Conservation (phyloP, 202 grass and related monocot species). For the Musa balbisiana region DNA sequence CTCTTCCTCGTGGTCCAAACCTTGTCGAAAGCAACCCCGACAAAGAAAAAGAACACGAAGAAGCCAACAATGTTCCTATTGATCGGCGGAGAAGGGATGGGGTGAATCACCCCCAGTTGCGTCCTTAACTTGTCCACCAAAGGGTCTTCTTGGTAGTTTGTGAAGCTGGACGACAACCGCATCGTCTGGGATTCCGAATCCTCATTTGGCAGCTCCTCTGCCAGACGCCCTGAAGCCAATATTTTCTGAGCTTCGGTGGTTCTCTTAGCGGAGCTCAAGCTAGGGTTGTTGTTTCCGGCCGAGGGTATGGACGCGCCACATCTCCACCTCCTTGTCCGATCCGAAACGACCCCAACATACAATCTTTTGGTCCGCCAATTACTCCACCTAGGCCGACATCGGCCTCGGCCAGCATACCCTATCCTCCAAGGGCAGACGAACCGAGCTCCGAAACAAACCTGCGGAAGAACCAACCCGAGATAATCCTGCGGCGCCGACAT, state of each 20-base stretch:
- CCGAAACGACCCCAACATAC: not conserved
- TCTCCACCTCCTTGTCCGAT: not conserved
- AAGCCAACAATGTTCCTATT: slow-evolving; percentile 63
- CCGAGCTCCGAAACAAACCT: not conserved
- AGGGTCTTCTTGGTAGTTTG: slow-evolving; percentile 51
- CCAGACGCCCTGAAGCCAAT: slow-evolving; percentile 2
- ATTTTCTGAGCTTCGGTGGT: slow-evolving; percentile 12
- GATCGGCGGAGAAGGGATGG: slow-evolving; percentile 62
- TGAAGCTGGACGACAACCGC: slow-evolving; percentile 26
- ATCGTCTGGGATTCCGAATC: slow-evolving; percentile 22
- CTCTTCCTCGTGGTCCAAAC: slow-evolving; percentile 68
- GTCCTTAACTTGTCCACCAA: slow-evolving; percentile 86
- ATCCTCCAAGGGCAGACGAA: slow-evolving; percentile 11
- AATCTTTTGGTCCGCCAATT: not conserved
- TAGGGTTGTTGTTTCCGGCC: not conserved
- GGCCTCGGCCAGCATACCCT: not conserved
- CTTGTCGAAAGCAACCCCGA: slow-evolving; percentile 87
- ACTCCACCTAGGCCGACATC: not conserved
- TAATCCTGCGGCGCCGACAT: slow-evolving; percentile 10
- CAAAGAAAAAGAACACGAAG: slow-evolving; percentile 95
- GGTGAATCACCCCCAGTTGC: slow-evolving; percentile 91
- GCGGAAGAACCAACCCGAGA: slow-evolving; percentile 1
- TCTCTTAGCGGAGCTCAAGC: slow-evolving; percentile 2
- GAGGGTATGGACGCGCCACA: not conserved
- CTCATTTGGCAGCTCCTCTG: slow-evolving; percentile 1